Percentiles rank a stretch among this genome's conserved stretches.
Conservation (phyloP, 805 yeast genomes). For the Starmerella khaoyaiensis region DNA sequence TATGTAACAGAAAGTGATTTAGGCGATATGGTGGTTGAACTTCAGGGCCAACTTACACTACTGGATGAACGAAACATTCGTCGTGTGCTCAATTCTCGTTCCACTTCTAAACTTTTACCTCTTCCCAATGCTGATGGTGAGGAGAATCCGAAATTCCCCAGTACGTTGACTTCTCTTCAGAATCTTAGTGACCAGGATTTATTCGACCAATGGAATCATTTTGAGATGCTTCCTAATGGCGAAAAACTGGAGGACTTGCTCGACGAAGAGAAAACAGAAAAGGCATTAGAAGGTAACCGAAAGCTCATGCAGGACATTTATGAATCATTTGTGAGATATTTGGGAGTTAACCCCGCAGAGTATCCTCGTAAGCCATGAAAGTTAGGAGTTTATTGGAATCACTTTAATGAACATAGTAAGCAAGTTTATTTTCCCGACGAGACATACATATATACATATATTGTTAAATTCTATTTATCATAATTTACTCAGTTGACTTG, state of each 20-base stretch:
- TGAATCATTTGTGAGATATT: constrained; percentile 13
- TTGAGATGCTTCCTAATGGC: constrained; percentile 17
- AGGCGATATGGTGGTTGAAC: constrained; percentile 74
- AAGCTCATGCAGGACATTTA: constrained; percentile 16
- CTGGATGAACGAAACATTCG: constrained; percentile 62
- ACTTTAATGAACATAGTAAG: not conserved
- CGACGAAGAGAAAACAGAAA: constrained; percentile 5
- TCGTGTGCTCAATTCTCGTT: constrained; percentile 52
- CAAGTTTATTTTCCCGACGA: too few relatives aligned
- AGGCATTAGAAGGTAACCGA: constrained; percentile 11
- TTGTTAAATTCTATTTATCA: not conserved
- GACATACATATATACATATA: too few relatives aligned
- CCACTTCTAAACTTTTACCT: constrained; percentile 21
- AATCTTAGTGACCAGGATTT: constrained; percentile 8
- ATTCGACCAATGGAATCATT: constrained; percentile 19
- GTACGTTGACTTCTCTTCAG: constrained; percentile 13
- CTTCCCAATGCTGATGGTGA: constrained; percentile 21
- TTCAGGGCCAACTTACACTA: constrained; percentile 73
- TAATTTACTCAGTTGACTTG: not conserved
- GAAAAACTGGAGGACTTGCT: constrained; percentile 17
- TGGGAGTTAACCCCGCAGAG: constrained; percentile 15
- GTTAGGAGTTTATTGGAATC: not conserved
- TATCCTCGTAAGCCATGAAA: constrained; percentile 10
- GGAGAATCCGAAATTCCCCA: constrained; percentile 15
- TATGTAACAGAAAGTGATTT: constrained; percentile 67